Evolutionary conservation across 2,329 filamentous ascomycete species (phyloP).

Genomic region (Neobulgaria alba): DNA sequence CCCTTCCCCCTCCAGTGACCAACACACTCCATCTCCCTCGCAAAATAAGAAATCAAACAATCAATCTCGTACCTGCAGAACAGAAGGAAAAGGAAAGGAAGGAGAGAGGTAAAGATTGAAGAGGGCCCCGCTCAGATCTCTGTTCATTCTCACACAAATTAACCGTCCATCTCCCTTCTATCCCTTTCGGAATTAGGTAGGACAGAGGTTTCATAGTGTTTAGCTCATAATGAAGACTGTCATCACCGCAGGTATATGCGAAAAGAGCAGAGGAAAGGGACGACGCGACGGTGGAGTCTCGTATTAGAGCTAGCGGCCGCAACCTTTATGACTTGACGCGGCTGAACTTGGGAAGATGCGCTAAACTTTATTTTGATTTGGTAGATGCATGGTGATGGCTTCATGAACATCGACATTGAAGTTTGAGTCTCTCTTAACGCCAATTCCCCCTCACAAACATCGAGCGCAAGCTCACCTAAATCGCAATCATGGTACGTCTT

Average conservation of each 20-base stretch:
- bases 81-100: slow-evolving; percentile 3
- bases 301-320: slow-evolving; percentile 12
- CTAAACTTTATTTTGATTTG: too few species aligned
- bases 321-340: too few species aligned
- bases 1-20: slow-evolving; percentile 3
- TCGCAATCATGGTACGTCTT: slow-evolving; percentile 25
- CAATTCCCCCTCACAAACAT: neutral
- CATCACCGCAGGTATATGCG: slow-evolving; percentile 28
- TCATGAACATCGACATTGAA: too few species aligned
- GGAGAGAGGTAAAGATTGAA: slow-evolving; percentile 3
- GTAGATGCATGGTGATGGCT: too few species aligned
- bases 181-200: slow-evolving; percentile 12
- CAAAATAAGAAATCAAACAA: too few species aligned
- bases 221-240: slow-evolving; percentile 28
- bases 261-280: slow-evolving; percentile 3
- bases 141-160: slow-evolving; percentile 31
- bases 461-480: slow-evolving; percentile 1
- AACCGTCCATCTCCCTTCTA: too few species aligned
- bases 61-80: slow-evolving; percentile 9
- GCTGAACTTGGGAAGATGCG: too few species aligned
- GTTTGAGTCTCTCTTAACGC: neutral
- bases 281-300: slow-evolving; percentile 13
- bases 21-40: too few species aligned
- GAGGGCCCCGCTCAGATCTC: slow-evolving; percentile 32
- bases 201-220: slow-evolving; percentile 23